Evolutionary conservation across 2,329 filamentous ascomycete species (phyloP).

Genomic region (Aspergillus sp.): DNA sequence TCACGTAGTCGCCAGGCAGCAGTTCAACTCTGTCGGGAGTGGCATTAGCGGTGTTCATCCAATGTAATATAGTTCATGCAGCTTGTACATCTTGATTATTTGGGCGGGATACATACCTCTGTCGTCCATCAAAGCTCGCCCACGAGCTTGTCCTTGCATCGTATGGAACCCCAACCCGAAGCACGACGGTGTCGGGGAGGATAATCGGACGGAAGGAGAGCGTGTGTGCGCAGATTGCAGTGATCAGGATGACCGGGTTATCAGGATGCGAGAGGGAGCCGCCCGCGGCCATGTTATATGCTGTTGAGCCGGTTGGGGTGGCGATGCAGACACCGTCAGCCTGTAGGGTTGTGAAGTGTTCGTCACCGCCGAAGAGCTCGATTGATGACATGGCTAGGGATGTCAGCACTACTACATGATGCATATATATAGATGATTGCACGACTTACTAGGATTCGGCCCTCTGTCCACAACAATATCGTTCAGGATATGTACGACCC

Average conservation of each 20-base stretch:
- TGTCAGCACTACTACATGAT: neutral
- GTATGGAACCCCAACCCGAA: conserved; percentile 92
- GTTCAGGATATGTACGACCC: conserved; percentile 87
- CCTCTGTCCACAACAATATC: conserved; percentile 96
- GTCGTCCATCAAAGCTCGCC: conserved; percentile 96
- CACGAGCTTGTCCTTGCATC: conserved; percentile 85
- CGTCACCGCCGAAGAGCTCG: conserved; percentile 91
- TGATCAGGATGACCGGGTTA: conserved; percentile 92
- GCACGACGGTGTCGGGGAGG: conserved; percentile 89
- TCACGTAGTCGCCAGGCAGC: conserved; percentile 52
- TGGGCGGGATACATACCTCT: conserved; percentile 54
- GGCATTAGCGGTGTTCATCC: neutral
- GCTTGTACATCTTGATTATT: too few relatives aligned
- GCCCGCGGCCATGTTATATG: conserved; percentile 94
- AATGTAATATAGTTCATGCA: too few relatives aligned
- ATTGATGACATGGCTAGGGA: conserved; percentile 80
- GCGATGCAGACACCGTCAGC: conserved; percentile 93
- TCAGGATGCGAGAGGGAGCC: conserved; percentile 93
- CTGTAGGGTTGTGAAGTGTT: conserved; percentile 90
- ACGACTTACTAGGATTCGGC: conserved; percentile 79
- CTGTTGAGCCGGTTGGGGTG: conserved; percentile 90
- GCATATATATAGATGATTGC: neutral
- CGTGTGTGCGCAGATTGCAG: conserved; percentile 91
- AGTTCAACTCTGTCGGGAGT: conserved; percentile 43
- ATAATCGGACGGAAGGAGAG: conserved; percentile 96